A percentile compares a stretch with the other conserved stretches of the same genome.
These are phyloP conservation scores for Suhomyces coccinellae DNA, from an alignment of 1,139 yeast species.

Conservation along the genomic window DNA sequence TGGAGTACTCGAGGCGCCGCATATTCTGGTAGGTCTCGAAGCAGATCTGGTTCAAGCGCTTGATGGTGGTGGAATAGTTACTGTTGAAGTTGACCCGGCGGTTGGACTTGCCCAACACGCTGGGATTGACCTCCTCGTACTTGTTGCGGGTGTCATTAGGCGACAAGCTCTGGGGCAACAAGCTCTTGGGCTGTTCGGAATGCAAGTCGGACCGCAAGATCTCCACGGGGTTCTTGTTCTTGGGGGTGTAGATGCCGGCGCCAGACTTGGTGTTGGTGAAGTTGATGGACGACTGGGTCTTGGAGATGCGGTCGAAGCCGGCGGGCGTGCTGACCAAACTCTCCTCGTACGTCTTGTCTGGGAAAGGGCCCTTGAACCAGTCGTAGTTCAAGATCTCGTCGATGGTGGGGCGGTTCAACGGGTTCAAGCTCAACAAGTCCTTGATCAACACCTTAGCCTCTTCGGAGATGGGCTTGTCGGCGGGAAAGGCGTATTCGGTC, in stretches of 20 bases:
- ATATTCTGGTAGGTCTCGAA: constrained; percentile 45
- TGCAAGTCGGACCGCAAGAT: constrained; percentile 69
- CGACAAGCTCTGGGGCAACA: constrained; percentile 85
- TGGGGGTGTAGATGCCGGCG: constrained; percentile 63
- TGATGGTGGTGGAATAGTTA: constrained; percentile 41
- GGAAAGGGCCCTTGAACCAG: constrained; percentile 87
- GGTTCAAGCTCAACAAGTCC: constrained; percentile 75
- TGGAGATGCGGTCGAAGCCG: constrained; percentile 52
- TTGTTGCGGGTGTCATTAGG: constrained; percentile 90
- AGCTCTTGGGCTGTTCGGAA: constrained; percentile 65
- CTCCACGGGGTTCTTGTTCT: constrained; percentile 62
- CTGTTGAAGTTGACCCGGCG: constrained; percentile 46
- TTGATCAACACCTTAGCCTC: constrained; percentile 73
- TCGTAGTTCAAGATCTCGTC: constrained; percentile 77
- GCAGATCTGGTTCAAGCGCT: constrained; percentile 40
- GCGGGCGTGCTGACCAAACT: constrained; percentile 63
- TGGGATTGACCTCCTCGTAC: constrained; percentile 69
- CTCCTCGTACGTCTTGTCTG: constrained; percentile 63
- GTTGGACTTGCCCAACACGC: constrained; percentile 37
- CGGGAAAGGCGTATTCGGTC: constrained; percentile 81
- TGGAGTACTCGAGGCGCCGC: constrained; percentile 39
- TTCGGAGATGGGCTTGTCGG: constrained; percentile 63
- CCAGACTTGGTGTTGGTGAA: constrained; percentile 64
- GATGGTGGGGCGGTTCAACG: constrained; percentile 76
- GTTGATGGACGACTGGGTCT: constrained; percentile 66